A percentile compares a stretch with the other conserved stretches of the same genome.
These are phyloP conservation scores for Clonostachys rhizophaga DNA, from an alignment of 2,329 filamentous ascomycete genomes.

Conservation along the genomic window DNA sequence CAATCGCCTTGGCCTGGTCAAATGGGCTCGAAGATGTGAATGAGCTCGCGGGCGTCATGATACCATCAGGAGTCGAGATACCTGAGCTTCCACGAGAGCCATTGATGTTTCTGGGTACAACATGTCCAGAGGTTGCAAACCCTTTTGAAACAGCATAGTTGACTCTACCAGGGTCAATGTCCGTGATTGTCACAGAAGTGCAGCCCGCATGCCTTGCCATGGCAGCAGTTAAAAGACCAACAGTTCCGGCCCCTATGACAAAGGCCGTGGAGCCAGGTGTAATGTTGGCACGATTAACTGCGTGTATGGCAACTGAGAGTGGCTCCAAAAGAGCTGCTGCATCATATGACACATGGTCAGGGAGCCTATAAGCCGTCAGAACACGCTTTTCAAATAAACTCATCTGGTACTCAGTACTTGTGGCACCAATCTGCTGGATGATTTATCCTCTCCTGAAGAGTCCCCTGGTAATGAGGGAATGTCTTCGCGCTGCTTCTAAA, in stretches of 20 bases:
- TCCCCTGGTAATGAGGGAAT: slow-evolving; percentile 60
- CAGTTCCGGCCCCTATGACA: slow-evolving; percentile 61
- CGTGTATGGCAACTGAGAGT: slow-evolving; percentile 57
- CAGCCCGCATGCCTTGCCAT: slow-evolving; percentile 59
- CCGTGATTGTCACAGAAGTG: slow-evolving; percentile 53
- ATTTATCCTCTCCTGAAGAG: slow-evolving; percentile 58
- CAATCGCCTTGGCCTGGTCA: slow-evolving; percentile 43
- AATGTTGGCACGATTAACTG: slow-evolving; percentile 49
- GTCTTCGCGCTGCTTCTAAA: slow-evolving; percentile 60
- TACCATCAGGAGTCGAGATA: slow-evolving; percentile 36
- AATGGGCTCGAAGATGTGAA: slow-evolving; percentile 42
- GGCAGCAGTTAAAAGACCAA: slow-evolving; percentile 58
- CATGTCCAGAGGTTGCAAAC: slow-evolving; percentile 56
- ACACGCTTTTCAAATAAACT: neutral
- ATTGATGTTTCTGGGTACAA: slow-evolving; percentile 40
- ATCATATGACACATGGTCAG: slow-evolving; percentile 52
- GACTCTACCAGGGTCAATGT: slow-evolving; percentile 55
- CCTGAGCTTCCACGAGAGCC: slow-evolving; percentile 38
- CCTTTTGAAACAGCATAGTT: slow-evolving; percentile 53
- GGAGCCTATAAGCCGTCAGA: slow-evolving; percentile 35
- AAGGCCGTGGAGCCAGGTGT: slow-evolving; percentile 50
- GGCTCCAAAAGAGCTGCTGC: slow-evolving; percentile 58
- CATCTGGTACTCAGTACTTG: slow-evolving; percentile 33
- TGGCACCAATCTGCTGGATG: slow-evolving; percentile 59
- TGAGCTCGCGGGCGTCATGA: slow-evolving; percentile 37